Percentiles rank a stretch among this genome's conserved stretches.
Evolutionary conservation across 1,284 basidiomycete genomes (phyloP).

Genomic region (Malassezia brasiliensis): DNA sequence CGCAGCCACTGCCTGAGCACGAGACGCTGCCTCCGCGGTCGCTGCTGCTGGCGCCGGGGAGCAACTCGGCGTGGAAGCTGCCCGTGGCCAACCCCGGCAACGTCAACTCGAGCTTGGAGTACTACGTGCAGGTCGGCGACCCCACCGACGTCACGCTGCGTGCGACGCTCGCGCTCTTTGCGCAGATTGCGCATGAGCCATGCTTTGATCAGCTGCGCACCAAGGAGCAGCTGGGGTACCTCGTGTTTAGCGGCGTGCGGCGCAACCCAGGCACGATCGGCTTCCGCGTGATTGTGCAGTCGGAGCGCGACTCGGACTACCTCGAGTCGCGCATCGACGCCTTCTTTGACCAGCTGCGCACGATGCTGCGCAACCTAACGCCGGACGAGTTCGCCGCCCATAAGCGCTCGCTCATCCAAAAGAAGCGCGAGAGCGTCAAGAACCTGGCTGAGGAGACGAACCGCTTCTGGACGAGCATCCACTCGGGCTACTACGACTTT

Average conservation of each 20-base stretch:
- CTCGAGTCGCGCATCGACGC: constrained; percentile 79
- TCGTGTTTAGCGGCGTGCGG: constrained; percentile 39
- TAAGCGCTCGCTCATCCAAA: constrained; percentile 36
- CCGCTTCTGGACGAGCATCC: constrained; percentile 58
- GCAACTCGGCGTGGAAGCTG: constrained; percentile 61
- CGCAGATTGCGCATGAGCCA: constrained; percentile 58
- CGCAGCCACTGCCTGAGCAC: constrained; percentile 50
- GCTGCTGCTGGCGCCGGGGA: constrained; percentile 53
- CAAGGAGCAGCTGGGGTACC: constrained; percentile 88
- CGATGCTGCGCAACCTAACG: constrained; percentile 37
- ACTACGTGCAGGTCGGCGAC: constrained; percentile 43
- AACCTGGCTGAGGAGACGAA: constrained; percentile 43
- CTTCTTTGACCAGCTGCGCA: constrained; percentile 67
- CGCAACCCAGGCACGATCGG: constrained; percentile 57
- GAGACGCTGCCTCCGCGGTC: constrained; percentile 28
- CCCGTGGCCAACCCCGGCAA: constrained; percentile 76
- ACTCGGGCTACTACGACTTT: constrained; percentile 50
- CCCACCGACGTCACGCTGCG: constrained; percentile 31
- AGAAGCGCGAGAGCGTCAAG: constrained; percentile 42
- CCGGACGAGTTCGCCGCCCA: constrained; percentile 37
- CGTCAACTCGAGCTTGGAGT: constrained; percentile 61
- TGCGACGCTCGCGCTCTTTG: constrained; percentile 34
- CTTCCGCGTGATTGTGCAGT: constrained; percentile 80
- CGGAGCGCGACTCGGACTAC: constrained; percentile 71
- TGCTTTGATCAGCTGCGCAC: constrained; percentile 91